Conservation (phyloP, 2,329 filamentous ascomycete genomes). For the Fusarium sp. region DNA sequence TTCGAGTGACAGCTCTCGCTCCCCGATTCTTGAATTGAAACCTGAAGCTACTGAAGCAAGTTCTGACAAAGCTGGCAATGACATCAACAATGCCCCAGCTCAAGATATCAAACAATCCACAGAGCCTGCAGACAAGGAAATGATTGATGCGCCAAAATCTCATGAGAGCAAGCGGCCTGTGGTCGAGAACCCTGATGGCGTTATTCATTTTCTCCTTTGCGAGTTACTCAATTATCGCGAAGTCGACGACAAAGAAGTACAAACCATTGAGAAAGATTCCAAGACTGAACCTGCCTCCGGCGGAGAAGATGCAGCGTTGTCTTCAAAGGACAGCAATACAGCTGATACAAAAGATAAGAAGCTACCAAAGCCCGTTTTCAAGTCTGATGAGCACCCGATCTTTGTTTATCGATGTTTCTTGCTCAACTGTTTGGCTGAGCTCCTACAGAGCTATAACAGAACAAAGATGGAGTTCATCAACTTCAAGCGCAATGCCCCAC, state of each 20-base stretch:
- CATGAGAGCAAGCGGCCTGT: slow-evolving; percentile 83
- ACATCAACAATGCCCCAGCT: slow-evolving; percentile 25
- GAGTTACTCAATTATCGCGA: slow-evolving; percentile 93
- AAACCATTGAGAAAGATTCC: slow-evolving; percentile 58
- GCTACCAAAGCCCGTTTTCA: slow-evolving; percentile 80
- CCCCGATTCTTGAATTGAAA: slow-evolving; percentile 59
- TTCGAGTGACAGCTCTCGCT: slow-evolving; percentile 51
- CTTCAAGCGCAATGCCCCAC: slow-evolving; percentile 91
- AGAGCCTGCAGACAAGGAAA: slow-evolving; percentile 70
- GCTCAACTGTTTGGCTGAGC: slow-evolving; percentile 89
- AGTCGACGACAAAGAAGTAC: slow-evolving; percentile 84
- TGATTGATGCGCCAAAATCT: slow-evolving; percentile 74
- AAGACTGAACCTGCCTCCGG: slow-evolving; percentile 54
- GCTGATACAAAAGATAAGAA: slow-evolving; percentile 72
- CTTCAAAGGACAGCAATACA: slow-evolving; percentile 49
- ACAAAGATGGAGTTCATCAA: slow-evolving; percentile 99
- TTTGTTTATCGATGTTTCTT: slow-evolving; percentile 98
- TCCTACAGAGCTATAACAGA: slow-evolving; percentile 91
- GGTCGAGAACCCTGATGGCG: slow-evolving; percentile 92
- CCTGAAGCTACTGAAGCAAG: slow-evolving; percentile 49
- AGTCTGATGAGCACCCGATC: slow-evolving; percentile 91
- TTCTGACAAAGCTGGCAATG: slow-evolving; percentile 26
- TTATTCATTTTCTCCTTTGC: slow-evolving; percentile 93
- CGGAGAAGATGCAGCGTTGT: slow-evolving; percentile 45
- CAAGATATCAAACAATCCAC: slow-evolving; percentile 71